Conservation (phyloP, 805 yeast species). For the Lachancea sp. region DNA sequence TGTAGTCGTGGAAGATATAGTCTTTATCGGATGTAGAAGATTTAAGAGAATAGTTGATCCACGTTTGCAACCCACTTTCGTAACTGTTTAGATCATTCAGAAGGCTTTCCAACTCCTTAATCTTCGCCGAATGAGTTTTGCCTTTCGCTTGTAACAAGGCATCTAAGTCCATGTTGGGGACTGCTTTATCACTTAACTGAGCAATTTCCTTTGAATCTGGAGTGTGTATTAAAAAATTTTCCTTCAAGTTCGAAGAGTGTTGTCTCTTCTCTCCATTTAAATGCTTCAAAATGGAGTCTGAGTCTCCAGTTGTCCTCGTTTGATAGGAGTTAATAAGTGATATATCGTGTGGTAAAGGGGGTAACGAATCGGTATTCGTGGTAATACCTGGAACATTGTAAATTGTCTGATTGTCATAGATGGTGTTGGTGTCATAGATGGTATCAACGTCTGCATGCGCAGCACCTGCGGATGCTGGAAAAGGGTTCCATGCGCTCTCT, state of each 20-base stretch:
- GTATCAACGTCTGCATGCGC: constrained; percentile 29
- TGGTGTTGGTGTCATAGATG: constrained; percentile 30
- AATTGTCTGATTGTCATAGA: constrained; percentile 33
- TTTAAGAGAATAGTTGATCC: constrained; percentile 39
- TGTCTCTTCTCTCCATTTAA: constrained; percentile 7
- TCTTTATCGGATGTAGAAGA: constrained; percentile 30
- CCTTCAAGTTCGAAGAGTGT: constrained; percentile 6
- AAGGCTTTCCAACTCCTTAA: constrained; percentile 27
- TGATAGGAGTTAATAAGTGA: not conserved
- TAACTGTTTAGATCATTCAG: constrained; percentile 36
- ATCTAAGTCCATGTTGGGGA: constrained; percentile 39
- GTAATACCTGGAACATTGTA: constrained; percentile 33
- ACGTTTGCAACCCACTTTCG: constrained; percentile 53
- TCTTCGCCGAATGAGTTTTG: constrained; percentile 18
- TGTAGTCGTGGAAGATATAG: constrained; percentile 34
- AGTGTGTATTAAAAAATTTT: constrained; percentile 11
- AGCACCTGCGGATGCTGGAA: constrained; percentile 24
- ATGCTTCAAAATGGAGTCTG: constrained; percentile 9
- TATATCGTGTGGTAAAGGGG: constrained; percentile 28
- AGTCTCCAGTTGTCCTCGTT: constrained; percentile 3
- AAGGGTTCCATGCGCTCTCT: constrained; percentile 34
- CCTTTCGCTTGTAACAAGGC: constrained; percentile 32
- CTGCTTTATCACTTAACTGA: constrained; percentile 35
- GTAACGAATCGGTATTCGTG: constrained; percentile 23
- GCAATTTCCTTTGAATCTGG: constrained; percentile 19